Evolutionary conservation across 768 basidiomycete species (phyloP).

Genomic region (Rhodocollybia butyracea): DNA sequence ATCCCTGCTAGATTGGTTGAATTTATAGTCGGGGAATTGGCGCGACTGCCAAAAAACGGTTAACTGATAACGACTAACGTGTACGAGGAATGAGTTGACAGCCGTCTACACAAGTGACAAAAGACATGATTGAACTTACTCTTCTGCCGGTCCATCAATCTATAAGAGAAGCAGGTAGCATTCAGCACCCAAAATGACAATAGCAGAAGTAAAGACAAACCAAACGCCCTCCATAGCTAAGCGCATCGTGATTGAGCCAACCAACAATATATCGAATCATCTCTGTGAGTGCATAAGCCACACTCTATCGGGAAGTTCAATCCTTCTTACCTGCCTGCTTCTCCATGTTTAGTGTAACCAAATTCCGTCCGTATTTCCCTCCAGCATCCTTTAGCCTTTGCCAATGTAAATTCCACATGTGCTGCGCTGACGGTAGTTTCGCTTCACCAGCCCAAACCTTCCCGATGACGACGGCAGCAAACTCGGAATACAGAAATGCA

Average conservation of each 20-base stretch:
- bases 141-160: conserved; percentile 3
- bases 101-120: no score
- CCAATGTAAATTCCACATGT: conserved; percentile 32
- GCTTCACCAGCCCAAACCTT: conserved; percentile 36
- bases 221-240: conserved; percentile 33
- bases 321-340: conserved; percentile 22
- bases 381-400: conserved; percentile 25
- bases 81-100: no score
- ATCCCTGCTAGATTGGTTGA: no score
- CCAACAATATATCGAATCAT: conserved; percentile 31
- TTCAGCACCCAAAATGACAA: background rate
- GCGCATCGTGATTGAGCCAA: conserved; percentile 39
- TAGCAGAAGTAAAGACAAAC: no score
- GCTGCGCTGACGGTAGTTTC: conserved; percentile 26
- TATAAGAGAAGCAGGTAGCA: background rate
- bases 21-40: no score
- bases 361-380: conserved; percentile 32
- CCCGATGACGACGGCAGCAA: conserved; percentile 30
- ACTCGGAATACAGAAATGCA: conserved; percentile 36
- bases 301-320: background rate
- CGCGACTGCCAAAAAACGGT: no score
- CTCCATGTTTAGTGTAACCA: conserved; percentile 30
- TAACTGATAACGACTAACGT: no score
- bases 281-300: conserved; percentile 12
- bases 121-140: background rate